Conservation (phyloP, 1,139 yeast genomes). For the Zygosaccharomyces sapae region DNA sequence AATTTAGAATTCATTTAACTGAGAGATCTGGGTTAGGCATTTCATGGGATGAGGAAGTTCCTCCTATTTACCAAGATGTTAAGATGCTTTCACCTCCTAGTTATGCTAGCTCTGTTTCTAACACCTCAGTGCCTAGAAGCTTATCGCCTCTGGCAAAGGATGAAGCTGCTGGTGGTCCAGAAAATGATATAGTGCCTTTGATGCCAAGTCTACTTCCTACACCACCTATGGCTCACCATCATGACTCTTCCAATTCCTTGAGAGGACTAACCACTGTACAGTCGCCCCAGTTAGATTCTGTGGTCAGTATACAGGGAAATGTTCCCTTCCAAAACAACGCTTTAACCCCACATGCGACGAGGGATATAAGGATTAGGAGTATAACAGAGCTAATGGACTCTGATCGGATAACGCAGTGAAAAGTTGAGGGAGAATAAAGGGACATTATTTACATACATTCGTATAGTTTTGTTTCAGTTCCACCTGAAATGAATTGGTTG, state of each 20-base stretch:
- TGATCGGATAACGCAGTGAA: conserved; percentile 34
- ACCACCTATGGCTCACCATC: conserved; percentile 25
- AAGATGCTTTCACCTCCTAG: conserved; percentile 82
- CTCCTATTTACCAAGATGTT: conserved; percentile 89
- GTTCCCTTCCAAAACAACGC: conserved; percentile 27
- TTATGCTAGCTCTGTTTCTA: conserved; percentile 18
- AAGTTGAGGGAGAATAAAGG: not conserved
- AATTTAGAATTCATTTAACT: conserved; percentile 71
- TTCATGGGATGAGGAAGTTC: conserved; percentile 99
- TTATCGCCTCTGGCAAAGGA: conserved; percentile 6
- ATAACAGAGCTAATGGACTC: conserved; percentile 30
- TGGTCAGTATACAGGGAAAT: conserved; percentile 34
- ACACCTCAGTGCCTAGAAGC: conserved; percentile 5
- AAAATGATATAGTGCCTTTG: conserved; percentile 4
- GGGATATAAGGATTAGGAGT: conserved; percentile 23
- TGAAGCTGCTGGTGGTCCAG: conserved; percentile 3
- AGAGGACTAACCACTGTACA: conserved; percentile 22
- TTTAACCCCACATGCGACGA: conserved; percentile 33
- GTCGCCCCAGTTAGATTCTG: conserved; percentile 27
- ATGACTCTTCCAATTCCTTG: conserved; percentile 14
- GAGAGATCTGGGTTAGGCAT: conserved; percentile 94
- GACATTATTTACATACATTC: not conserved
- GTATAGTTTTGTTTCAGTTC: not conserved
- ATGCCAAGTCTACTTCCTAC: conserved; percentile 12
- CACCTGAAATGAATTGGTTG: not conserved